Evolutionary conservation across 441 rosid species (phyloP), one percentile per base, ranked within the genome.

Genomic region (Viola pubescens): DNA sequence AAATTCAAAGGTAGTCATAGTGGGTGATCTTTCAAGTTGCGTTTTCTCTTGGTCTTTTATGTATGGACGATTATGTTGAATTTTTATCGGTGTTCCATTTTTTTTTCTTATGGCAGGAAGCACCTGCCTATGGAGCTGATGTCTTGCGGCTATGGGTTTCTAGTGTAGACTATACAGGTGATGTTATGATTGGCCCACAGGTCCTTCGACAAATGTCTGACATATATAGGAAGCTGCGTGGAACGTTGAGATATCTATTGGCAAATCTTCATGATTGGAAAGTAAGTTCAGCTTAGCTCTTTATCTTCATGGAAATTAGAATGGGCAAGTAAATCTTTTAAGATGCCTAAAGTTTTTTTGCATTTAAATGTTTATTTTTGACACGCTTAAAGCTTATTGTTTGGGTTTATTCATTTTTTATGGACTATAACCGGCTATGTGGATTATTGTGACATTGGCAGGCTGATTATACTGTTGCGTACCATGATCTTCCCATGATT

Each of bases 101-200:
- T 34, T 34, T 64, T 66, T 70, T 65, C 49, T 70, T 54, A 66
- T 73, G 72, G 74, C 84, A 94, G 99, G 96, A 86, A 64, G 83
- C 86, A 66, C 96, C 96, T 47, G 97, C 82, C 54, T 94, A 94
- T 65, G 99, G 99, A 62, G 96, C 95, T 71, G 99, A 94, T 75
- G 89, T 90, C 58, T 73, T 94, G 70, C 87, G 99, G 53, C 96
- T 94, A 48, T 94, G 99, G 99, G 99, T 94, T 75, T 89, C 96
- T 58, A 94, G 99, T 78, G 99, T 94, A 65, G 97, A 94, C 79
- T 94, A 89, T 73, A 77, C 88, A 0, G 86, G 87, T 37, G 99
- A 94, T 82, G 94, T 86, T 49, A 69, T 90, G 76, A 76, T 94
- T 53, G 96, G 99, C 67, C 82, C 95, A 45, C 97, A 88, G 77